Evolutionary conservation across 805 yeast species (phyloP), one percentile per base, ranked within the genome.

Genomic region (Saccharomyces jurei): DNA sequence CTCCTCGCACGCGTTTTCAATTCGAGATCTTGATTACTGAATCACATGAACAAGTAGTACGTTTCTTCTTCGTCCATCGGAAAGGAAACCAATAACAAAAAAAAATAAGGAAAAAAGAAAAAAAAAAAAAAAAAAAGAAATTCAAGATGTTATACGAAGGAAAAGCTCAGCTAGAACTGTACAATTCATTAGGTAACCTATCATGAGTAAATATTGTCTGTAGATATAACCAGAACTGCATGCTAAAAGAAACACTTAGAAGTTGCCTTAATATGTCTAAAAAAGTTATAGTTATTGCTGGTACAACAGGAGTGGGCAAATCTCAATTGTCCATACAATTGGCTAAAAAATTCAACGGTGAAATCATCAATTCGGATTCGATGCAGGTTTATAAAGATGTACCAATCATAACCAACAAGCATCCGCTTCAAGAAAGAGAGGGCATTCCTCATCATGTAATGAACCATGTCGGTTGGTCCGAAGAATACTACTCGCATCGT

Each of bases 261-360:
- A 22, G 22, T 9, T 36, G 22, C 17, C 17, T 36, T 17, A 36
- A 6, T n/a, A 36, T 36, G 44, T 27, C 53, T 13, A 66, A 63
- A 54, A 76, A 74, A 53, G 68, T 88, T 4, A 77, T 87, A 28
- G 82, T 89, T 14, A 80, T 88, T 17, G 86, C 87, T 3, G 99
- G 99, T 0, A 91, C 96, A 36, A 92, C 99, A 0, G 99, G 98
- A 0, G 97, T 90, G 11, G 99, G 99, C 0, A 92, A 92, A 66
- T 91, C 97, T 0, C 89, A 88, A 61, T 77, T 81, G 63, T 67
- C 74, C 8, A 64, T 62, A 46, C 92, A 89, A 56, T 68, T 94
- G 22, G 97, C 97, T 10, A 77, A 80, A 60, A 77, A 77, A 28
- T 78, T 86, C 52, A 79, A 84, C 64, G 98, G 98, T 22, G 98